Evolutionary conservation across 2,329 filamentous ascomycete genomes (phyloP).

Genomic region (Stemphylium vesicarium): DNA sequence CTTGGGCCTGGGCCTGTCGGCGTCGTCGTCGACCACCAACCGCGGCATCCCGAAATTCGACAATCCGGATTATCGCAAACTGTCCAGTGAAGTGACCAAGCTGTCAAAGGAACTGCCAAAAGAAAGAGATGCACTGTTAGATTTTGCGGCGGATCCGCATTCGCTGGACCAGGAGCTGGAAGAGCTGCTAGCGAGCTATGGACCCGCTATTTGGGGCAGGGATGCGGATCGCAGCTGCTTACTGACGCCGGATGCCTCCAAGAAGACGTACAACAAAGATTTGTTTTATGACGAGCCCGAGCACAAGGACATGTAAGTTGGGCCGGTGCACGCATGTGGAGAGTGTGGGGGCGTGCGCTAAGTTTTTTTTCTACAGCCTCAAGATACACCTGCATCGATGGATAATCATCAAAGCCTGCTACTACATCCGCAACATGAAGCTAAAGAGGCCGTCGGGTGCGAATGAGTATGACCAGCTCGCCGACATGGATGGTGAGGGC

Average conservation of each 20-base stretch:
- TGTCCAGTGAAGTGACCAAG: conserved; percentile 45
- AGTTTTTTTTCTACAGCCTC: conserved; percentile 27
- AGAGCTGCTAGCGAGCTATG: conserved; percentile 39
- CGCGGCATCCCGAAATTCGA: conserved; percentile 49
- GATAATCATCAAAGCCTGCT: conserved; percentile 50
- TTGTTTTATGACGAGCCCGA: conserved; percentile 42
- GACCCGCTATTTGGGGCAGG: conserved; percentile 45
- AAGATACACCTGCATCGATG: conserved; percentile 48
- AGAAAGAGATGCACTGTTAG: conserved; percentile 46
- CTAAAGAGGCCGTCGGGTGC: conserved; percentile 41
- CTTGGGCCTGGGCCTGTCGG: conserved; percentile 43
- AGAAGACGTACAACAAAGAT: conserved; percentile 46
- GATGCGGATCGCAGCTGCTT: conserved; percentile 43
- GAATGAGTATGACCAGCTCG: conserved; percentile 40
- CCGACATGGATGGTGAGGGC: conserved; percentile 39
- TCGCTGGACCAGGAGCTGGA: conserved; percentile 43
- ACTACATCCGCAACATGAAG: conserved; percentile 48
- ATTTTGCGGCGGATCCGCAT: conserved; percentile 44
- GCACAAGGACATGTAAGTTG: conserved; percentile 42
- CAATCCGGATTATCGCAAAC: conserved; percentile 46
- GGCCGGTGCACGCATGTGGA: conserved; percentile 4
- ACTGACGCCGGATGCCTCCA: conserved; percentile 39
- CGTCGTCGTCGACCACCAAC: conserved; percentile 45
- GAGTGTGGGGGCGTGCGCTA: conserved; percentile 14
- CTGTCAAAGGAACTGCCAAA: conserved; percentile 47